Percentiles rank a stretch among this genome's conserved stretches.
Evolutionary conservation across 257 asterid genomes (phyloP).

Genomic region (Solanum bukasovii): DNA sequence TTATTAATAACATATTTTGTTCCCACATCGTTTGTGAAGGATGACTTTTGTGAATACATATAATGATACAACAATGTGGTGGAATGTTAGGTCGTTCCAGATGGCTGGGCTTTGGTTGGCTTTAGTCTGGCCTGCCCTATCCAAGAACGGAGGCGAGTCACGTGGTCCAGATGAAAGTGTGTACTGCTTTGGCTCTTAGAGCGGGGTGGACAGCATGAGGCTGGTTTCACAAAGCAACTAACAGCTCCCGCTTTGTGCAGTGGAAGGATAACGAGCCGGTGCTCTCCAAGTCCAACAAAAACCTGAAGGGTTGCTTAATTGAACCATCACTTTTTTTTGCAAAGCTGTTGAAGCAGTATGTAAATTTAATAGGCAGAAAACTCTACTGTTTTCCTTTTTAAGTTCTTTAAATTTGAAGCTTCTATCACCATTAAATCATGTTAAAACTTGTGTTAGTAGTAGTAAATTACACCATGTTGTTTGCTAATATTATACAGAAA

Average conservation of each 20-base stretch:
- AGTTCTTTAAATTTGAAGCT: not conserved
- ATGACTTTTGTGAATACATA: not conserved
- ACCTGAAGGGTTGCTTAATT: not conserved
- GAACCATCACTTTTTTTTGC: not conserved
- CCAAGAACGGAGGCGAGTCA: not conserved
- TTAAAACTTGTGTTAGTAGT: not conserved
- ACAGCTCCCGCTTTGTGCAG: no score
- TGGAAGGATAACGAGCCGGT: not conserved
- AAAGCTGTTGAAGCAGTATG: not conserved
- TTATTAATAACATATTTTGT: not conserved
- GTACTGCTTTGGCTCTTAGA: not conserved
- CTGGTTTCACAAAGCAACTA: not conserved
- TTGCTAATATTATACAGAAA: not conserved
- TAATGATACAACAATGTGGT: not conserved
- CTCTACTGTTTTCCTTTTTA: not conserved
- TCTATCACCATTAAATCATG: not conserved
- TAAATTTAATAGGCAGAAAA: no score
- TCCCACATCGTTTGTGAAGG: not conserved
- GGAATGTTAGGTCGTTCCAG: not conserved
- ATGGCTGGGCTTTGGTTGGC: not conserved
- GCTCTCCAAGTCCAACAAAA: not conserved
- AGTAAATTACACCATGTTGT: not conserved
- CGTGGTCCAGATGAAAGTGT: not conserved
- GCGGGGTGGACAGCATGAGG: not conserved
- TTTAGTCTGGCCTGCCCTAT: not conserved